These are phyloP conservation scores for Gaultheria prostrata DNA, from an alignment of 148 eudicot species.

Conservation along the genomic window DNA sequence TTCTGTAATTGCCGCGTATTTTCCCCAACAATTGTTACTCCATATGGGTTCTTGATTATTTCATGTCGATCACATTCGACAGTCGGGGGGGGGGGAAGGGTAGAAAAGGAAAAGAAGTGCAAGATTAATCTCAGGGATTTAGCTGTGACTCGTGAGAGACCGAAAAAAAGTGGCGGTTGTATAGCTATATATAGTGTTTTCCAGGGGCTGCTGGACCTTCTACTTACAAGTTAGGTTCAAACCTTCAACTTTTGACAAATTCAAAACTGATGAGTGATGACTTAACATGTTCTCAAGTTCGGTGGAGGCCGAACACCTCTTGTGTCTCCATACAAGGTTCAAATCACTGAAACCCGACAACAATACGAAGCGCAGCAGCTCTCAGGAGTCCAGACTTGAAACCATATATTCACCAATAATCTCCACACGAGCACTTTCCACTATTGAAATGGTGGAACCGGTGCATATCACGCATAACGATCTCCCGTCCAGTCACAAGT, in stretches of 20 bases:
- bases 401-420: slow-evolving; percentile 56
- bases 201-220: neutral
- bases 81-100: neutral
- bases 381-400: neutral
- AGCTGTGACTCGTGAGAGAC: neutral
- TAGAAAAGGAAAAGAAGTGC: neutral
- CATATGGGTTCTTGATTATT: neutral
- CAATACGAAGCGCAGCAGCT: neutral
- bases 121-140: neutral
- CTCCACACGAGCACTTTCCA: slow-evolving; percentile 77
- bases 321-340: neutral
- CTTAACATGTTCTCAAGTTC: neutral
- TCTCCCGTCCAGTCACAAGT: slow-evolving; percentile 65
- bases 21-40: neutral
- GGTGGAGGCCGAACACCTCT: neutral
- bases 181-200: neutral
- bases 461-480: slow-evolving; percentile 75
- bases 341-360: neutral
- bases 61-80: neutral
- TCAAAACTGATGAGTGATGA: neutral
- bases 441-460: slow-evolving; percentile 82
- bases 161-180: neutral
- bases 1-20: too few species aligned
- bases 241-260: neutral
- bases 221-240: neutral